Percentiles rank a stretch among this genome's conserved stretches.
Conservation (phyloP, 495 filamentous ascomycete genomes). For the Apiosordaria backusii region DNA sequence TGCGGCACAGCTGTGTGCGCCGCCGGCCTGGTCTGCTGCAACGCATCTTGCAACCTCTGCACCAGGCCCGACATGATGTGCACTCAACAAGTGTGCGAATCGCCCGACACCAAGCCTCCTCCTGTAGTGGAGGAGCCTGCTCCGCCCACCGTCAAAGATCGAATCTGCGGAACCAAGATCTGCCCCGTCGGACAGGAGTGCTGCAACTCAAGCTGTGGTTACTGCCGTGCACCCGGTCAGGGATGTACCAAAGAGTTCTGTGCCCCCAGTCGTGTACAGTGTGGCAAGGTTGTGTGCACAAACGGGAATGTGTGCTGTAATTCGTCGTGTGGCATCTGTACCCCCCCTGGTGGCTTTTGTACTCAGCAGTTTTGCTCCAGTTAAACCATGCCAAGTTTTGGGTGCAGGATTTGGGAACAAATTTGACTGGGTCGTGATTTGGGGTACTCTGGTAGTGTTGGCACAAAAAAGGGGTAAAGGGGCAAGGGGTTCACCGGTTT, state of each 20-base stretch:
- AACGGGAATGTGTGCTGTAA: constrained; percentile 14
- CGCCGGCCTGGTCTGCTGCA: constrained; percentile 22
- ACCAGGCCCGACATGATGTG: constrained; percentile 21
- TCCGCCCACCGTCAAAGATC: not conserved
- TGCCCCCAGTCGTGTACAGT: constrained; percentile 3
- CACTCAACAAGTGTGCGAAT: constrained; percentile 20
- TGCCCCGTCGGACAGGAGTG: constrained; percentile 21
- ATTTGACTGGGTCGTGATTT: too few relatives aligned
- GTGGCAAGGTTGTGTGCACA: constrained; percentile 14
- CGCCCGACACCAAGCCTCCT: not conserved
- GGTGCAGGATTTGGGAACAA: not conserved
- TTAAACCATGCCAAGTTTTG: not conserved
- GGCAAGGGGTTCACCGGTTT: too few relatives aligned
- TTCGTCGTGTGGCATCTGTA: constrained; percentile 19
- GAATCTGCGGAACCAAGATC: constrained; percentile 16
- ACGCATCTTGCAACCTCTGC: constrained; percentile 25
- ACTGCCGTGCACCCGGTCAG: constrained; percentile 19
- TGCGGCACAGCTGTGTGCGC: constrained; percentile 14
- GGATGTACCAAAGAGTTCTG: constrained; percentile 26
- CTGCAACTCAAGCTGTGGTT: constrained; percentile 29
- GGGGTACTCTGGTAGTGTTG: not conserved
- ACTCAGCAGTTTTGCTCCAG: constrained; percentile 7
- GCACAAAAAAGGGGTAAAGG: too few relatives aligned
- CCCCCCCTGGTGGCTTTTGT: constrained; percentile 8
- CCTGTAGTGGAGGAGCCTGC: not conserved